Conservation (phyloP, 2,329 filamentous ascomycete genomes). For the Monilinia fructigena region DNA sequence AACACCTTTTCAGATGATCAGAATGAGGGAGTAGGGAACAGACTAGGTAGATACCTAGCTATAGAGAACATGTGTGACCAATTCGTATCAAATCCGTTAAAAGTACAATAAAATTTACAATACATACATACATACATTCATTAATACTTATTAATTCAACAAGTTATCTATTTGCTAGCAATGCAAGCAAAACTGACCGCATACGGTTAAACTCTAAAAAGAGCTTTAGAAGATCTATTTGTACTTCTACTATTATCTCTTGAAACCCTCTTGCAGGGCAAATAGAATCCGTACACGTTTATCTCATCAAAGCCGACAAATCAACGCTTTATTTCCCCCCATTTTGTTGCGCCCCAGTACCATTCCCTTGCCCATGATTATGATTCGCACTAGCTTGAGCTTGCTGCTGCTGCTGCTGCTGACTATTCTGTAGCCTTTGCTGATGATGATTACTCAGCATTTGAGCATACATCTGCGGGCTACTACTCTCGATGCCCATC, state of each 20-base stretch:
- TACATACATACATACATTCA: background rate
- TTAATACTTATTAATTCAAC: slow-evolving; percentile 16
- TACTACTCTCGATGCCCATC: slow-evolving; percentile 43
- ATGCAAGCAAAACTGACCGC: background rate
- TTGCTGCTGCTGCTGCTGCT: slow-evolving; percentile 40
- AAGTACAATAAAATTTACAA: background rate
- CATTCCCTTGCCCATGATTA: slow-evolving; percentile 23
- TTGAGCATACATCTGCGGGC: slow-evolving; percentile 51
- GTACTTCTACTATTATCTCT: slow-evolving; percentile 21
- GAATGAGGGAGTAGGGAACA: no score
- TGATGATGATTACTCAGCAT: slow-evolving; percentile 51
- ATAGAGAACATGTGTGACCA: background rate
- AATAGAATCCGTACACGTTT: background rate
- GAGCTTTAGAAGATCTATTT: slow-evolving; percentile 16
- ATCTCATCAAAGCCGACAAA: slow-evolving; percentile 10
- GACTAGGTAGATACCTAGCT: no score
- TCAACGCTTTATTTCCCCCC: slow-evolving; percentile 13
- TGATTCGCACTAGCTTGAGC: slow-evolving; percentile 22
- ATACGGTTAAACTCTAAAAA: slow-evolving; percentile 4
- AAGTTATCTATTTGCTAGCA: slow-evolving; percentile 7
- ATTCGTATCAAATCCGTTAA: background rate
- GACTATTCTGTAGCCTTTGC: slow-evolving; percentile 23
- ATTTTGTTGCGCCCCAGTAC: slow-evolving; percentile 24
- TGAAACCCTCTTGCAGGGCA: background rate
- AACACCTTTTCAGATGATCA: no score